Evolutionary conservation across 768 basidiomycete species (phyloP), one percentile per base, ranked within the genome.

Genomic region (Melanogaster broomeanus): DNA sequence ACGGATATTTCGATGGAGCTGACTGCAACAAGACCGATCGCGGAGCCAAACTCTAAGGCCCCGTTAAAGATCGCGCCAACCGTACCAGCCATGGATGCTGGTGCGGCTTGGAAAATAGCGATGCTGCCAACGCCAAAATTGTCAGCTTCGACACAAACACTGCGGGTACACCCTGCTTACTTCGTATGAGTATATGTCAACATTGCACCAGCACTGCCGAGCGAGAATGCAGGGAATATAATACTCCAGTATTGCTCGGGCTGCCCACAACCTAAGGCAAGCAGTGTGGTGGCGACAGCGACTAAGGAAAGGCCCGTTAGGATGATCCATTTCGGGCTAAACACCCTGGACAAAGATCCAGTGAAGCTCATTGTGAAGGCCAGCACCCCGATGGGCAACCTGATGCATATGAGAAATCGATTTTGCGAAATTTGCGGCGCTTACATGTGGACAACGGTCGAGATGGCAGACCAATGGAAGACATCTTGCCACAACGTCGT

Each of bases 41-140:
- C 82, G 10, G 73, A 73, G 33, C 80, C 80, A 51, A 79, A 66
- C 61, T 84, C 79, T 1, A 81, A 72, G 11, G 78, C 77, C 21
- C 74, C 72, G 50, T 79, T 80, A 70, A 81, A 81, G 34, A 84
- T 76, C 16, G 82, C 82, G 18, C 79, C 79, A 15, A 81, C 73
- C 5, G 76, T 78, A 37, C 82, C 82, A 4, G 79, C 72, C 59
- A 78, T 75, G n/a, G 70, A 68, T 9, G 76, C 51, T 7, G 80
- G 80, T 6, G 73, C 74, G 30, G 72, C 73, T 51, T 70, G 73
- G 64, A 83, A 75, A 37, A 82, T 72, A 13, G 79, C 78, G 41
- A 83, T 77, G 57, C 77, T 82, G 46, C 3, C 15, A 41, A 47
- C 3, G 42, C 2, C 22, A 30, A 42, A 6, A 39, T 34, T 28